These are phyloP conservation scores for Malus sylvestris DNA, from an alignment of 306 rosid genomes.

Conservation along the genomic window DNA sequence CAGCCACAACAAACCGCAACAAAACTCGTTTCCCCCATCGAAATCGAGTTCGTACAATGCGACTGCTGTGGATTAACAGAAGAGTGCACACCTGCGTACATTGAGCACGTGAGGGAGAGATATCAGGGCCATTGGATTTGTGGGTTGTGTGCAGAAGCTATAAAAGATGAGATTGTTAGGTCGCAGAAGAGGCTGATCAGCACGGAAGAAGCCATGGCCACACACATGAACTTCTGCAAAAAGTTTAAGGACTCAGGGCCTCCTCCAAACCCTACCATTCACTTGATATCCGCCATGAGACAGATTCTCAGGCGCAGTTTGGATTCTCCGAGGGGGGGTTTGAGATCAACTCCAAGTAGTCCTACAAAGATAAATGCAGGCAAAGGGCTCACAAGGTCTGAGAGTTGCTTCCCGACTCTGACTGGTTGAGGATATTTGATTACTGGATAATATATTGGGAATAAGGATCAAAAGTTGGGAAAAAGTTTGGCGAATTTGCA, in stretches of 20 bases:
- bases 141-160: slow-evolving; percentile 85
- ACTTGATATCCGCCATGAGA: slow-evolving; percentile 79
- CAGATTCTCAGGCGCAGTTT: slow-evolving; percentile 75
- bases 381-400: slow-evolving; percentile 53
- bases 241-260: slow-evolving; percentile 64
- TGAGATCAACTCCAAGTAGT: slow-evolving; percentile 55
- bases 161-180: slow-evolving; percentile 76
- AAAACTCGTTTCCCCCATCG: slow-evolving; percentile 32
- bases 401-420: slow-evolving; percentile 63
- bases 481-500: slow-evolving; percentile 5
- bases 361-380: slow-evolving; percentile 35
- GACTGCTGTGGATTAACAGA: slow-evolving; percentile 90
- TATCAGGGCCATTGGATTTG: slow-evolving; percentile 82
- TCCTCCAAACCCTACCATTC: slow-evolving; percentile 62
- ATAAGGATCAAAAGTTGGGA: slow-evolving; percentile 6
- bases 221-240: slow-evolving; percentile 70
- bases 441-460: neutral
- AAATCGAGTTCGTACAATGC: slow-evolving; percentile 70
- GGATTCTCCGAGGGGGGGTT: slow-evolving; percentile 63
- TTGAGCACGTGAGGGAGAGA: slow-evolving; percentile 59
- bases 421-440: slow-evolving; percentile 37
- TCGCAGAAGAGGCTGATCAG: slow-evolving; percentile 56
- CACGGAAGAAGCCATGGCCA: slow-evolving; percentile 80
- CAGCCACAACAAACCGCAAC: slow-evolving; percentile 33
- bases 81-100: slow-evolving; percentile 86